Percentiles rank a stretch among this genome's conserved stretches.
phyloP scores from a whole-genome alignment of 345 rosid species.

The Eucalyptus pauciflora region DNA sequence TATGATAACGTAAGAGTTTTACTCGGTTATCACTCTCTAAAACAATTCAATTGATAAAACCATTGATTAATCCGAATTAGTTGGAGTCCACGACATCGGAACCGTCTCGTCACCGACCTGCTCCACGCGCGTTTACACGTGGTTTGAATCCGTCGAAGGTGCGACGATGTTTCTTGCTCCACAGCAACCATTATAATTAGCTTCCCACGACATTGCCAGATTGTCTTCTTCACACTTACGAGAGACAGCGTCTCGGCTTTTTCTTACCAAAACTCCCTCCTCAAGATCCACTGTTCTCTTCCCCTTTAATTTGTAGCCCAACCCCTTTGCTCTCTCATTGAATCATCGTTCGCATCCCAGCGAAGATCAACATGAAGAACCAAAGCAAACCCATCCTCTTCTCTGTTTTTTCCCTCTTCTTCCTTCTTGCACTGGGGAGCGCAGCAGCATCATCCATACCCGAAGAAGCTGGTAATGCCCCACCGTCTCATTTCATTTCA shows the following conservation, averaged over 20 bases:
- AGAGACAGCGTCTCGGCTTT: not conserved
- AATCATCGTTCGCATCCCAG: not conserved
- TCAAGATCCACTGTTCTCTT: not conserved
- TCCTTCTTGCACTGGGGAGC: not conserved
- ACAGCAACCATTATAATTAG: not conserved
- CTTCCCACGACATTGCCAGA: not conserved
- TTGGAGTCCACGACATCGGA: not conserved
- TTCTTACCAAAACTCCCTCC: not conserved
- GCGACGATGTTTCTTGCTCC: not conserved
- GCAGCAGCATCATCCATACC: not conserved
- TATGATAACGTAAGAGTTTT: not conserved
- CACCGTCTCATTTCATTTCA: not conserved
- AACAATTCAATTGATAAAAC: not conserved
- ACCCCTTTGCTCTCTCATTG: not conserved
- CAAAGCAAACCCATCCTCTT: not conserved
- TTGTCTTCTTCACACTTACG: not conserved
- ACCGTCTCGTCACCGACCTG: not conserved
- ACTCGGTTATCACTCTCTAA: not conserved
- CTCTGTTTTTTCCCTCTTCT: not conserved
- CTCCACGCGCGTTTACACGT: not conserved
- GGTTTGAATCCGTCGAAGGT: not conserved
- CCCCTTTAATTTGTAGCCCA: not conserved
- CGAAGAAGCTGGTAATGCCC: slow-evolving; percentile 15
- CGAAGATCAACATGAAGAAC: not conserved
- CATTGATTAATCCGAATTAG: not conserved